Evolutionary conservation across 2,329 filamentous ascomycete genomes (phyloP).

Genomic region (Verticillium isaacii): DNA sequence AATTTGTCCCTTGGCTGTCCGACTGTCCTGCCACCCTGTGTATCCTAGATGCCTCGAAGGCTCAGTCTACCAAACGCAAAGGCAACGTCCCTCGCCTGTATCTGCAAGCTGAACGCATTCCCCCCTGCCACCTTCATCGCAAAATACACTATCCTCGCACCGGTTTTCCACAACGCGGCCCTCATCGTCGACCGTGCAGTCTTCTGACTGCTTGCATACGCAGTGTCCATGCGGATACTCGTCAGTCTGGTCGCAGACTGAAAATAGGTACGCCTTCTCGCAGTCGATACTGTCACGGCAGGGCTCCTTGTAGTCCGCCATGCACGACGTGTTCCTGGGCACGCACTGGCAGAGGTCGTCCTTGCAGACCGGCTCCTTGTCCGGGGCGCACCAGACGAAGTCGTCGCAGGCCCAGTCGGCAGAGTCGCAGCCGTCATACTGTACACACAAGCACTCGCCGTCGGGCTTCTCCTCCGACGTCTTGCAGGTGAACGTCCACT

Average conservation of each 20-base stretch:
- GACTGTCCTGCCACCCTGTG: no score
- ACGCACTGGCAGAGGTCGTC: not conserved
- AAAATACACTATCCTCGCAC: not conserved
- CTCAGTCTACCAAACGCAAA: not conserved
- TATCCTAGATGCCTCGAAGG: no score
- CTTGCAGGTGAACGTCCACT: not conserved
- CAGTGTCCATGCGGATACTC: not conserved
- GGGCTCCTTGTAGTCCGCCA: not conserved
- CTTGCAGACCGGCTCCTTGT: not conserved
- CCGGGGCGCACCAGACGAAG: not conserved
- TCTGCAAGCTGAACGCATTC: not conserved
- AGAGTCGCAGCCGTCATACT: not conserved
- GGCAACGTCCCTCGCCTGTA: not conserved
- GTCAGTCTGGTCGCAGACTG: not conserved
- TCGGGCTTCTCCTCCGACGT: not conserved
- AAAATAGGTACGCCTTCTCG: not conserved
- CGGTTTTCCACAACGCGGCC: not conserved
- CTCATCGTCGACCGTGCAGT: not conserved
- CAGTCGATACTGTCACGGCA: not conserved
- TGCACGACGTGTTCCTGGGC: not conserved
- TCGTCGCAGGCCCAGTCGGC: not conserved
- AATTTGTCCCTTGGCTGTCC: no score
- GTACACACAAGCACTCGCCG: not conserved
- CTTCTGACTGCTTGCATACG: not conserved
- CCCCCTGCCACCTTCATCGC: no score